These are phyloP conservation scores for Capsella rubella DNA, from an alignment of 441 rosid genomes.

Conservation along the genomic window DNA sequence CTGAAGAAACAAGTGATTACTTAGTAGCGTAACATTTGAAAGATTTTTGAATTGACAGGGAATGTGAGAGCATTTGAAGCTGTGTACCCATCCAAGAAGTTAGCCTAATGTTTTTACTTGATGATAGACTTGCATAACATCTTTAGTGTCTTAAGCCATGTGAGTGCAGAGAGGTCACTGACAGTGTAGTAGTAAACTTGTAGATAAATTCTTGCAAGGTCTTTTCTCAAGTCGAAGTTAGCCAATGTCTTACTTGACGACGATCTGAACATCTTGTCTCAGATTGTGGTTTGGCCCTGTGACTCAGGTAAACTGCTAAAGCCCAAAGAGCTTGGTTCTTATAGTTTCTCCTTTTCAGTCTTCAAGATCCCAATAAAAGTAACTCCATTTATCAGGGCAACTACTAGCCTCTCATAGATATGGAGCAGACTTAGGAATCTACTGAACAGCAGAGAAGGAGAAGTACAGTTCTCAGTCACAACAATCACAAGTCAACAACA, in stretches of 20 bases:
- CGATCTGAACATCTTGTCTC: neutral
- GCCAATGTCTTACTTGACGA: neutral
- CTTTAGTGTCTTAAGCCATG: too few relatives aligned
- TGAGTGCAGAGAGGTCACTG: too few relatives aligned
- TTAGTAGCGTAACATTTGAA: neutral
- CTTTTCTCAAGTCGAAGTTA: neutral
- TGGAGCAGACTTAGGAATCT: neutral
- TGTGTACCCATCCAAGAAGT: neutral
- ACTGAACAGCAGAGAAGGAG: neutral
- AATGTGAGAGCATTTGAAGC: neutral
- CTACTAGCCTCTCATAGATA: neutral
- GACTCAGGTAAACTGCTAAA: neutral
- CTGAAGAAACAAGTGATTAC: neutral
- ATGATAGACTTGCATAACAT: too few relatives aligned
- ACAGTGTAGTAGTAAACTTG: too few relatives aligned
- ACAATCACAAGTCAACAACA: neutral
- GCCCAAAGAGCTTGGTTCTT: conserved; percentile 6
- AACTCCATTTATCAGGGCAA: neutral
- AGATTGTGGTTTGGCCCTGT: neutral
- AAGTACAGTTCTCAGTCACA: neutral
- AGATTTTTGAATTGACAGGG: neutral
- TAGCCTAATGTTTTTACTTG: too few relatives aligned
- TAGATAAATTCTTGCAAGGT: too few relatives aligned
- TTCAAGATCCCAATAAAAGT: neutral
- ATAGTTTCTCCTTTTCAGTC: neutral